Evolutionary conservation across 2,329 filamentous ascomycete species (phyloP), one percentile per base, ranked within the genome.

Genomic region (Penicillium sp.): DNA sequence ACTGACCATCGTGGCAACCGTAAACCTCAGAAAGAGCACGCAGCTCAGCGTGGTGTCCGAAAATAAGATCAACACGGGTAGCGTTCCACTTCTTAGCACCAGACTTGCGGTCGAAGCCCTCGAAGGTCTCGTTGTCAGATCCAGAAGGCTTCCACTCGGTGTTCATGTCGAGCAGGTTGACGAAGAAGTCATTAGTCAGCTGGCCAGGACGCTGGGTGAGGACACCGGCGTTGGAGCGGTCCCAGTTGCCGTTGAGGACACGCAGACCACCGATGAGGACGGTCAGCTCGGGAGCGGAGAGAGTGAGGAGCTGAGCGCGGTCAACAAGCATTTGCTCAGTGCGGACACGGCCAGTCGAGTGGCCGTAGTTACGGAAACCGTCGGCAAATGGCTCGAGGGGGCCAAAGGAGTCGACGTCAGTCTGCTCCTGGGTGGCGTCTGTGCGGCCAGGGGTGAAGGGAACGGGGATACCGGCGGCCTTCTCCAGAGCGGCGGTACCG

Each of bases 141-240:
- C 77, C 75, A 37, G 75, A 75, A 0, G 82, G 66, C 75, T 84
- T 85, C 89, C 89, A 92, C 22, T 75, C 78, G 6, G 82, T 89
- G 72, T 74, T 77, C 66, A 81, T 83, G 67, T 90, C 88, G 23
- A 92, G 82, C 1, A 92, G 79, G 77, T 92, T 91, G 73, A 89
- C 82, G 68, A 92, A 92, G 81, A 90, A 92, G 76, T 92, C 89
- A 74, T 89, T 91, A 68, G 85, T 89, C 65, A 92, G 79, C 63
- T 83, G 74, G 41, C 89, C 89, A 1, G 87, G 86, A 7, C 78
- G 79, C 63, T 81, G 79, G 54, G 89, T 92, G 67, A 92, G 80
- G 55, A 92, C 81, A 56, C 89, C 89, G 55, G 83, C 74, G 23
- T 77, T 69, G 0, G 87, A 89, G 41, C 85, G 85, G 64, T 92